Evolutionary conservation across 1,139 yeast genomes (phyloP), one percentile per base, ranked within the genome.

Genomic region (Candida sp.): DNA sequence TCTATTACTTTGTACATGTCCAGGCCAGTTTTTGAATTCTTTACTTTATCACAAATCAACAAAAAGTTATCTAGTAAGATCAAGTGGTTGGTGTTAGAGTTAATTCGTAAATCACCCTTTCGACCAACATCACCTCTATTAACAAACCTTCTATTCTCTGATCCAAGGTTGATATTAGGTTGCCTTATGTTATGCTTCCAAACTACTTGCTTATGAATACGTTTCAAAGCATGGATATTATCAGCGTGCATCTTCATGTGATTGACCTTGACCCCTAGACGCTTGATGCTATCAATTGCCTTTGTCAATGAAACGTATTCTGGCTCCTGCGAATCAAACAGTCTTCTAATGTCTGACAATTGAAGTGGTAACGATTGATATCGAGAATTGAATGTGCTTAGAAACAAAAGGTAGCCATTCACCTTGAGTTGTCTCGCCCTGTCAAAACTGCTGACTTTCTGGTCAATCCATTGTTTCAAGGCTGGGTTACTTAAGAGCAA

Each of bases 381-480:
- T 12, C 95, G 75, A 4, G 89, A 86, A 49, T 86, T 82, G 49
- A 87, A 86, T 0, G 95, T 85, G 53, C 88, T 84, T 52, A 86
- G 77, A 54, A 85, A 84, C 38, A 86, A 59, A 65, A 87, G 52
- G 66, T 84, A 57, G 56, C 82, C 68, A 78, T 79, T 56, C 57
- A 84, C 64, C 59, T 67, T 46, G 75, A 77, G 52, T 64, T 72
- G 56, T 60, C 69, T 53, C 56, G 79, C 61, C 61, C 70, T 55
- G 53, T 65, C 60, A 64, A 79, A 58, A 35, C 53, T 52, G 39
- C 68, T 51, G 2, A 63, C 63, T 33, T 76, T 77, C 49, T 70
- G 69, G 41, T 77, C 80, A 21, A 80, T 76, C 66, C 83, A 70
- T 42, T 71, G 68, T 53, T 81, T 78, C 4, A 82, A 75, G 2